Percentiles rank a stretch among this genome's conserved stretches.
phyloP scores from a whole-genome alignment of 192 early-diverging fungal genomes.

The Funneliformis geosporum region DNA sequence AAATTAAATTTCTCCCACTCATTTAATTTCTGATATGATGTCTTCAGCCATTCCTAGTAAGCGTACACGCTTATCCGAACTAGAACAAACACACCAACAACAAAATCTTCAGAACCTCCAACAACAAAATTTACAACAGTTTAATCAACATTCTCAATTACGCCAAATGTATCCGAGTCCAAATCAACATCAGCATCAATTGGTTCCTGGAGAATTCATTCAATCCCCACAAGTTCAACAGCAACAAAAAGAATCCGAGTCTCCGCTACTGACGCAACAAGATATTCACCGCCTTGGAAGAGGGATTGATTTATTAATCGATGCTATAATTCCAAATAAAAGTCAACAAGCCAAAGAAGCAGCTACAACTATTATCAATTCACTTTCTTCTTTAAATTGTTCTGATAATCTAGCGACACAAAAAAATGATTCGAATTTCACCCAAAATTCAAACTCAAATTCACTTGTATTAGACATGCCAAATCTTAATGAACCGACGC shows the following conservation, averaged over 20 bases:
- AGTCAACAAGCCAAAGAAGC: not conserved
- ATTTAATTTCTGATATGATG: not conserved
- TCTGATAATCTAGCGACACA: not conserved
- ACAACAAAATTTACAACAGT: not conserved
- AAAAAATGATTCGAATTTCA: not conserved
- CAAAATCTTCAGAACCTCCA: not conserved
- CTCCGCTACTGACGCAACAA: not conserved
- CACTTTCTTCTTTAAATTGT: not conserved
- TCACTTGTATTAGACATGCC: constrained; percentile 22
- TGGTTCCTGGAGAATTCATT: not conserved
- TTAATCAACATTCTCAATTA: not conserved
- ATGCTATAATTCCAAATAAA: not conserved
- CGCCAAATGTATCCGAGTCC: not conserved
- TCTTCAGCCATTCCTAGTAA: not conserved
- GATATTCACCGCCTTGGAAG: constrained; percentile 20
- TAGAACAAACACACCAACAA: not conserved
- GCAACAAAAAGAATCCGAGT: not conserved
- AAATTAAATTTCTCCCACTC: too few relatives aligned
- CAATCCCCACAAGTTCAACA: not conserved
- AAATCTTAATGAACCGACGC: not conserved
- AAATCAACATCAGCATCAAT: constrained; percentile 5
- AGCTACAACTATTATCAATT: not conserved
- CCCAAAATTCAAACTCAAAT: not conserved
- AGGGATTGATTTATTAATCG: not conserved
- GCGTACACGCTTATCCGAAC: constrained; percentile 5